Conservation (phyloP, 345 rosid genomes). For the Microcos paniculata region DNA sequence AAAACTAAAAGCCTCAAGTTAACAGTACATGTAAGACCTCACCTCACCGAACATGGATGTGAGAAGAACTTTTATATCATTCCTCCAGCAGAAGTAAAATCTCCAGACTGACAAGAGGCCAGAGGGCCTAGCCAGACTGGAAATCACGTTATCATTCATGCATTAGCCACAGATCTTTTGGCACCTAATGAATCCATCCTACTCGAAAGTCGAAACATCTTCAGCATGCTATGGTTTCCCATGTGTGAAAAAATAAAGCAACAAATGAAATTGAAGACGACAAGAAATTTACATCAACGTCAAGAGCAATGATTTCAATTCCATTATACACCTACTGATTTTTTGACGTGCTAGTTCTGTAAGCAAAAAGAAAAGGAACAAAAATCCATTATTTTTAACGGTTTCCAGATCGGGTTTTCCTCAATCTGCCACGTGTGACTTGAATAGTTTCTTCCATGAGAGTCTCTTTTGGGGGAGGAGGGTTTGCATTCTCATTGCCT, state of each 20-base stretch:
- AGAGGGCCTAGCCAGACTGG: no score
- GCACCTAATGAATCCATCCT: not conserved
- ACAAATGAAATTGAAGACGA: slow-evolving; percentile 39
- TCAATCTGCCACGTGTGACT: slow-evolving; percentile 42
- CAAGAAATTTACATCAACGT: slow-evolving; percentile 43
- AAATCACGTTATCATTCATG: no score
- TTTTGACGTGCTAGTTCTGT: slow-evolving; percentile 26
- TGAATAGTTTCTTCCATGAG: slow-evolving; percentile 49
- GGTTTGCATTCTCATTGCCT: slow-evolving; percentile 31
- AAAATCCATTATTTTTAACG: slow-evolving; percentile 25
- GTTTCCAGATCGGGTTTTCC: slow-evolving; percentile 48
- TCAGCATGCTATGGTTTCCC: no score
- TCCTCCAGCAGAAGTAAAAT: no score
- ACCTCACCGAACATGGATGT: not conserved
- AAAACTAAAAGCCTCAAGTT: not conserved
- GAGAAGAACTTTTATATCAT: not conserved
- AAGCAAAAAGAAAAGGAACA: slow-evolving; percentile 15
- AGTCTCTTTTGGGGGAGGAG: slow-evolving; percentile 53
- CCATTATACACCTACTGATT: slow-evolving; percentile 31
- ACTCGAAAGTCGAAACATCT: not conserved
- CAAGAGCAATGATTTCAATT: slow-evolving; percentile 24
- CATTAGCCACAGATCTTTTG: not conserved
- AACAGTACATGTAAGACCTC: not conserved
- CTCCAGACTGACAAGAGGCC: no score
- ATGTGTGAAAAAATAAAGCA: slow-evolving; percentile 38